Percentiles rank a stretch among this genome's conserved stretches.
phyloP scores from a whole-genome alignment of 2,329 filamentous ascomycete genomes.

The Sordariomycetes sp. region DNA sequence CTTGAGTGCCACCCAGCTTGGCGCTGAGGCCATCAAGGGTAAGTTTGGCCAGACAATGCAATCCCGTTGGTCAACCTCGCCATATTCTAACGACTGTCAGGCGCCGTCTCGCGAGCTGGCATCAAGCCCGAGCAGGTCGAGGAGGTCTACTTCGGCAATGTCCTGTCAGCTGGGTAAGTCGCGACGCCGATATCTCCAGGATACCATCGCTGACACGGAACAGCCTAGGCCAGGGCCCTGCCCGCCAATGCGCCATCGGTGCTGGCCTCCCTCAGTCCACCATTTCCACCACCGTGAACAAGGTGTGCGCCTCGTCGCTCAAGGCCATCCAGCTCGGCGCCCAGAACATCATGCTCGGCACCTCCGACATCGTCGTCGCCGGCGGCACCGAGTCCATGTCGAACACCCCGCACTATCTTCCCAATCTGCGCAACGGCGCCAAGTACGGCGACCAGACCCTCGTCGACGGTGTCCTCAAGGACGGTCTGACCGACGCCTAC shows the following conservation, averaged over 20 bases:
- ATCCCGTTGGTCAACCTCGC: background rate
- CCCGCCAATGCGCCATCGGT: slow-evolving; percentile 84
- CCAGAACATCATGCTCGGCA: slow-evolving; percentile 96
- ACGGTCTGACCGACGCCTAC: slow-evolving; percentile 90
- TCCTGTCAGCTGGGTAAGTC: slow-evolving; percentile 83
- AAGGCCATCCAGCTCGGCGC: slow-evolving; percentile 93
- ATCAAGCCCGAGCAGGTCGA: slow-evolving; percentile 86
- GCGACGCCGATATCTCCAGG: background rate
- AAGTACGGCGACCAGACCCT: slow-evolving; percentile 91
- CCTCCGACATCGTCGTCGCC: slow-evolving; percentile 84
- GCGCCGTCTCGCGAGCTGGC: slow-evolving; percentile 76
- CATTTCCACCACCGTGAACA: slow-evolving; percentile 92
- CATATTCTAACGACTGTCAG: slow-evolving; percentile 22
- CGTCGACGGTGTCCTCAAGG: slow-evolving; percentile 86
- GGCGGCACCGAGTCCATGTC: slow-evolving; percentile 98
- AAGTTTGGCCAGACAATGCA: too few species aligned
- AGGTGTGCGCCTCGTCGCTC: slow-evolving; percentile 92
- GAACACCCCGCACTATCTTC: slow-evolving; percentile 92
- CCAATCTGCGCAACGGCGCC: slow-evolving; percentile 73
- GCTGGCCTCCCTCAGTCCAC: slow-evolving; percentile 75
- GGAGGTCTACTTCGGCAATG: slow-evolving; percentile 97
- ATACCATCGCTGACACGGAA: slow-evolving; percentile 29
- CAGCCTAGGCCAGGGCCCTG: slow-evolving; percentile 92
- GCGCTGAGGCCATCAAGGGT: slow-evolving; percentile 90
- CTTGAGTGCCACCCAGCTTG: slow-evolving; percentile 77